These are phyloP conservation scores for Talaromyces sp. DNA, from an alignment of 2,329 filamentous ascomycete genomes.

Conservation along the genomic window DNA sequence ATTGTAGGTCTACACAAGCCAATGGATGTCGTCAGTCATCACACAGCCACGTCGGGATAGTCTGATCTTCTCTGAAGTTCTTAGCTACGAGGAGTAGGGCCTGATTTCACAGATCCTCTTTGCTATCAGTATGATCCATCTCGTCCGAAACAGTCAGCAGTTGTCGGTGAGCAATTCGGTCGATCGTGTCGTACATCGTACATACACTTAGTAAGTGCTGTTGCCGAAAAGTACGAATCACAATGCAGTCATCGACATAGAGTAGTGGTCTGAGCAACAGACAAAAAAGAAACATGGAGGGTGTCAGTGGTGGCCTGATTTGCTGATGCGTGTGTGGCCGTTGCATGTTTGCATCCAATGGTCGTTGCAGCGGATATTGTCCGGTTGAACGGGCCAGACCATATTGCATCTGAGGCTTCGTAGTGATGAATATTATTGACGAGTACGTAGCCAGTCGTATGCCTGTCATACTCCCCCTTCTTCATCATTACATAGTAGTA, in stretches of 20 bases:
- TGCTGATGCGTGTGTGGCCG: neutral
- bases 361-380: neutral
- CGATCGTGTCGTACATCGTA: neutral
- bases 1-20: too few species aligned
- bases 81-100: neutral
- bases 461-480: neutral
- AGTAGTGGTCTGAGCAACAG: neutral
- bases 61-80: neutral
- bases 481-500: neutral
- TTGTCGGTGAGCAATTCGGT: neutral
- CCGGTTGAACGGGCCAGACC: neutral
- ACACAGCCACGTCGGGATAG: neutral
- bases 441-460: neutral
- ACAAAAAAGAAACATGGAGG: slow-evolving; percentile 4
- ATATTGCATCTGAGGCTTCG: neutral
- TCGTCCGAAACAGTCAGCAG: neutral
- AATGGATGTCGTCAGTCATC: neutral
- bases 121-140: neutral
- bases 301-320: slow-evolving; percentile 2
- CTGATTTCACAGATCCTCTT: neutral
- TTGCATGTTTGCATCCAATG: slow-evolving; percentile 2
- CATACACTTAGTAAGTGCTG: neutral
- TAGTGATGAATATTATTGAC: too few species aligned
- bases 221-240: neutral
- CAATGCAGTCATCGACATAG: neutral